These are phyloP conservation scores for Suillus bovinus DNA, from an alignment of 768 basidiomycete genomes.

Conservation along the genomic window DNA sequence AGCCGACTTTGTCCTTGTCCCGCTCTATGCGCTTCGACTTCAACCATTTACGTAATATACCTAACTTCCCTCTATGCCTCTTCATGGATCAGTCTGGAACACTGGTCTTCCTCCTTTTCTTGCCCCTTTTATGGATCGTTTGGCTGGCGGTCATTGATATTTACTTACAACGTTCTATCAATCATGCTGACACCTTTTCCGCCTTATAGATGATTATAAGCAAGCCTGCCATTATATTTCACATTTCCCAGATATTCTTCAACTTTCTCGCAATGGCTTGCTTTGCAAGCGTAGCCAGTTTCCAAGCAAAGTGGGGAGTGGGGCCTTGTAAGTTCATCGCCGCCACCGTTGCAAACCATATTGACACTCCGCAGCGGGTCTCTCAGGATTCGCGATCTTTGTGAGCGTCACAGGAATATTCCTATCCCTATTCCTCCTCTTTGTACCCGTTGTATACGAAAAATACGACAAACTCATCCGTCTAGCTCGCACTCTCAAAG, in stretches of 20 bases:
- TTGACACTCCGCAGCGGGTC: slow-evolving; percentile 61
- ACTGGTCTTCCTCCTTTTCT: slow-evolving; percentile 62
- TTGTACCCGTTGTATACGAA: slow-evolving; percentile 79
- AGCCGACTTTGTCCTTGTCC: neutral
- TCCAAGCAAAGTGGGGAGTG: slow-evolving; percentile 82
- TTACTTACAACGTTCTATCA: slow-evolving; percentile 14
- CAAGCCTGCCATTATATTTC: slow-evolving; percentile 77
- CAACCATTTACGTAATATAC: slow-evolving; percentile 35
- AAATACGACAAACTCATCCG: slow-evolving; percentile 82
- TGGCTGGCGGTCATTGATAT: slow-evolving; percentile 64
- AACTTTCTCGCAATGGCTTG: slow-evolving; percentile 91
- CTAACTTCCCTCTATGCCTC: slow-evolving; percentile 27
- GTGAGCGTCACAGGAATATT: slow-evolving; percentile 71
- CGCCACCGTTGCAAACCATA: neutral
- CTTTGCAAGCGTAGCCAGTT: slow-evolving; percentile 85
- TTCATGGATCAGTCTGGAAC: slow-evolving; percentile 44
- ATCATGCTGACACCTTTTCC: slow-evolving; percentile 18
- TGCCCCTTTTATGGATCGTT: slow-evolving; percentile 62
- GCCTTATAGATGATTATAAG: slow-evolving; percentile 78
- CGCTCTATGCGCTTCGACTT: slow-evolving; percentile 13
- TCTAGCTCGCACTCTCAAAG: slow-evolving; percentile 78
- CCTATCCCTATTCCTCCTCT: slow-evolving; percentile 70
- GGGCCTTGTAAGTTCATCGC: slow-evolving; percentile 73
- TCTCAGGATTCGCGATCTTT: slow-evolving; percentile 85
- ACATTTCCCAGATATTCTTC: slow-evolving; percentile 84